phyloP scores from a whole-genome alignment of 306 rosid genomes.

The Herpetospermum pedunculosum region DNA sequence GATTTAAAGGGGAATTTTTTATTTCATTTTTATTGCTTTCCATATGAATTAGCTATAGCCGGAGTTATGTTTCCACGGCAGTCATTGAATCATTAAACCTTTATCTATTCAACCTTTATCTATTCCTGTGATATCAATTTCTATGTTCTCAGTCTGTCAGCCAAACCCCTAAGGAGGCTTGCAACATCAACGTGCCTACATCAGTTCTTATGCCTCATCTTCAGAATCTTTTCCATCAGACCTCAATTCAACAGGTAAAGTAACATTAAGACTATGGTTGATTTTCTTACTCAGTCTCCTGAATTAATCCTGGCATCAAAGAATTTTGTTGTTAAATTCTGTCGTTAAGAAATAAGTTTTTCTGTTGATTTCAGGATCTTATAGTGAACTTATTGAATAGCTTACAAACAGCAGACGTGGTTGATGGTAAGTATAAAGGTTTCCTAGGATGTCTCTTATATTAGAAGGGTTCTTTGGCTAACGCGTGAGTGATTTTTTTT shows the following conservation, averaged over 20 bases:
- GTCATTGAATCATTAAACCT: neutral
- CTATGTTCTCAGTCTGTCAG: slow-evolving; percentile 38
- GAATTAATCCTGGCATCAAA: slow-evolving; percentile 8
- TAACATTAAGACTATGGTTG: slow-evolving; percentile 4
- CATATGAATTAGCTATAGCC: neutral
- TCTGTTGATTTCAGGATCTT: slow-evolving; percentile 57
- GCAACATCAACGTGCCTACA: slow-evolving; percentile 44
- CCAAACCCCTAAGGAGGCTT: slow-evolving; percentile 46
- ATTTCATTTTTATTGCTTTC: neutral
- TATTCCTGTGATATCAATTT: neutral
- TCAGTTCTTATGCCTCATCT: slow-evolving; percentile 71
- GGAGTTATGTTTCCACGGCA: neutral
- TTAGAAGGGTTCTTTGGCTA: neutral
- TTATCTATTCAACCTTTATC: neutral
- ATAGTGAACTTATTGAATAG: slow-evolving; percentile 56
- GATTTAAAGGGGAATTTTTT: neutral
- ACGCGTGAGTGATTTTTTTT: slow-evolving; percentile 8
- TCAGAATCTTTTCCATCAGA: slow-evolving; percentile 89
- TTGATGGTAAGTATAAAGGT: slow-evolving; percentile 57
- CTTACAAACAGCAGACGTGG: slow-evolving; percentile 62
- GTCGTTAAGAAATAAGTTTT: slow-evolving; percentile 15
- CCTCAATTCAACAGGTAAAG: slow-evolving; percentile 83
- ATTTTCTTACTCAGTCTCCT: slow-evolving; percentile 8
- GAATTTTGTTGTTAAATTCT: slow-evolving; percentile 2
- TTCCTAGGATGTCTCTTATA: neutral